Percentiles rank a stretch among this genome's conserved stretches.
These are phyloP conservation scores for Pseudocercospora crystallina DNA, from an alignment of 2,329 filamentous ascomycete genomes.

Conservation along the genomic window DNA sequence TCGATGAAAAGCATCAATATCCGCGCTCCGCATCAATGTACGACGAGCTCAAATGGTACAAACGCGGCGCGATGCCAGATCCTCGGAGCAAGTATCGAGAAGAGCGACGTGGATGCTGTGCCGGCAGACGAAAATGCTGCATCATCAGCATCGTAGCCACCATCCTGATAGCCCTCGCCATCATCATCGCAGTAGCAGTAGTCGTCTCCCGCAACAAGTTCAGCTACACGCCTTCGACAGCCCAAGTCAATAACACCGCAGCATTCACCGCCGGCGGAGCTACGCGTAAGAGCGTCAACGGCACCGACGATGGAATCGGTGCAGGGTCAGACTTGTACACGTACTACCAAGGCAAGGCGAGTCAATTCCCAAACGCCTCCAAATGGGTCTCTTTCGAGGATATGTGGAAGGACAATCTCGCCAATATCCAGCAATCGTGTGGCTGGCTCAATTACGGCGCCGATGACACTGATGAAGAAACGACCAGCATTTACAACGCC, in stretches of 20 bases:
- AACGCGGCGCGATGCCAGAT: slow-evolving; percentile 6
- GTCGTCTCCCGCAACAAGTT: slow-evolving; percentile 28
- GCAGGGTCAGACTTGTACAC: slow-evolving; percentile 28
- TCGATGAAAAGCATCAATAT: slow-evolving; percentile 8
- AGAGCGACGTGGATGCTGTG: slow-evolving; percentile 14
- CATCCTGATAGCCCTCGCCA: slow-evolving; percentile 22
- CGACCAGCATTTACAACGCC: slow-evolving; percentile 19
- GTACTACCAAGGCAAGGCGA: slow-evolving; percentile 33
- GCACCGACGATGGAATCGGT: slow-evolving; percentile 25
- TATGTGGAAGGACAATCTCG: slow-evolving; percentile 38
- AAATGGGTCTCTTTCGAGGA: slow-evolving; percentile 30
- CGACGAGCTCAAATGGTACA: slow-evolving; percentile 15
- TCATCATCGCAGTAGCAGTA: slow-evolving; percentile 26
- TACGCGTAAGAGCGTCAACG: slow-evolving; percentile 30
- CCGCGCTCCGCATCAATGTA: slow-evolving; percentile 9
- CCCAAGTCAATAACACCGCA: slow-evolving; percentile 32
- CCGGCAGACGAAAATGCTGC: slow-evolving; percentile 23
- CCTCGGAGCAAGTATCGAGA: slow-evolving; percentile 1
- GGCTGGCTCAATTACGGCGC: slow-evolving; percentile 32
- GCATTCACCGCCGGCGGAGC: slow-evolving; percentile 32
- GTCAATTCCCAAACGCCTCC: slow-evolving; percentile 19
- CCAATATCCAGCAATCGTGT: slow-evolving; percentile 36
- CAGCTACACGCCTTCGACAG: slow-evolving; percentile 29
- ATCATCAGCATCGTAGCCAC: slow-evolving; percentile 21
- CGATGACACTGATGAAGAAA: slow-evolving; percentile 28